Conservation (phyloP, 2,329 filamentous ascomycete genomes). For the Sclerotinia borealis region DNA sequence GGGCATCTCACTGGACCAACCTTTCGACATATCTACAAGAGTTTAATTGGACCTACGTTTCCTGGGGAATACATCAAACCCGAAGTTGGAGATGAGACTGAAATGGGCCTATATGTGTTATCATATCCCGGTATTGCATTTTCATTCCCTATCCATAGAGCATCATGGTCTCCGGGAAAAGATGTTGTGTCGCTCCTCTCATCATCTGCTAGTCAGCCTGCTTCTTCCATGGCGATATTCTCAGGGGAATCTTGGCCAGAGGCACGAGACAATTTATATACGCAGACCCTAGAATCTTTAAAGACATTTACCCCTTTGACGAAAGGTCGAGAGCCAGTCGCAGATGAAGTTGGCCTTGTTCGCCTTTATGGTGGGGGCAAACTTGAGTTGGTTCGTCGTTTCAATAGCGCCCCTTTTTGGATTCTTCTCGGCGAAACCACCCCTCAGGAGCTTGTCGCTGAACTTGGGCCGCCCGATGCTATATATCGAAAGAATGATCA, state of each 20-base stretch:
- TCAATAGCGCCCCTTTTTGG: slow-evolving; percentile 59
- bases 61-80: slow-evolving; percentile 84
- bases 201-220: slow-evolving; percentile 67
- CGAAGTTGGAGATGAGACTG: slow-evolving; percentile 42
- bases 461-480: slow-evolving; percentile 87
- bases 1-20: slow-evolving; percentile 54
- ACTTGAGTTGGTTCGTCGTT: slow-evolving; percentile 70
- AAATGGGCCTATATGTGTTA: slow-evolving; percentile 73
- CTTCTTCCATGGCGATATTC: slow-evolving; percentile 85
- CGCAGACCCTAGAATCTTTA: slow-evolving; percentile 64
- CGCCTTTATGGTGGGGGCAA: slow-evolving; percentile 71
- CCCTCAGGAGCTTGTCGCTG: slow-evolving; percentile 83
- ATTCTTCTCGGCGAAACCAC: slow-evolving; percentile 81
- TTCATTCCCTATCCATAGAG: slow-evolving; percentile 71
- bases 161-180: slow-evolving; percentile 66
- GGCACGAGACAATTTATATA: slow-evolving; percentile 70
- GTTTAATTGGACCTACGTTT: slow-evolving; percentile 88
- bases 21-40: slow-evolving; percentile 87
- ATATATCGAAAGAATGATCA: slow-evolving; percentile 91
- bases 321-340: slow-evolving; percentile 70
- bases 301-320: slow-evolving; percentile 63
- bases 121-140: slow-evolving; percentile 95
- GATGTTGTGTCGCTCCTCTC: slow-evolving; percentile 86
- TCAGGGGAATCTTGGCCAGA: slow-evolving; percentile 87
- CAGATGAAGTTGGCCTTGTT: slow-evolving; percentile 81